Base-by-base conservation (phyloP, 352 stramenopile genomes). In the Phytophthora kernoviae region DNA sequence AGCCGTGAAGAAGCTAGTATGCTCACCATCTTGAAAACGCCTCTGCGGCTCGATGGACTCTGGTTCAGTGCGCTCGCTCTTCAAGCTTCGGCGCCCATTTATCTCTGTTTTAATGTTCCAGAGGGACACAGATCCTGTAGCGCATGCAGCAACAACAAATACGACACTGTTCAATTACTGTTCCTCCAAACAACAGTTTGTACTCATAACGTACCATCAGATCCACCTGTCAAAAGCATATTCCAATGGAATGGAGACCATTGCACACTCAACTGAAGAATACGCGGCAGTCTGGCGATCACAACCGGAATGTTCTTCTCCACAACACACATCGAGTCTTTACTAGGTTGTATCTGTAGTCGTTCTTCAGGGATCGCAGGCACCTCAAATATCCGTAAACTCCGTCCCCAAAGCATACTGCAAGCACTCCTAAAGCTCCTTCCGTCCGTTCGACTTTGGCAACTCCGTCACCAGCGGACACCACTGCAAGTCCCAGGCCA, bases 401-500 rank as follows among this genome's bases (percentile, higher is more conserved):
- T 90, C 12, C 87, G 52, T 96, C 83, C 21, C 80, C 81, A 73
- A 96, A 92, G 41, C 72, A 84, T 1, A 79, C 81, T 2, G 82
- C 84, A 11, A 95, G 76, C 22, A 93, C 49, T 7, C 87, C 84
- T 1, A 93, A 55, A 83, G 60, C 18, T 72, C 45, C 33, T 70
- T 26, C 11, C 62, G 51, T 3, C 27, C 53, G 0, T 54, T 27
- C 10, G 27, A 26, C 44, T 59, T 65, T 0, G 72, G 70, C 54
- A 89, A 80, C n/a, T 76, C 74, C 17, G 75, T 54, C 6, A 60
- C 68, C 18, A 87, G 33, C 12, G 84, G 81, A 22, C 77, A 81
- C 87, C 87, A 96, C 49, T 94, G 83, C 33, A 96, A 53, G 46
- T 91, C 81, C 87, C 87, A 96, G 12, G 75, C 84, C 8, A 91